phyloP scores from a whole-genome alignment of 2,329 filamentous ascomycete species.

The Colletotrichum noveboracense region DNA sequence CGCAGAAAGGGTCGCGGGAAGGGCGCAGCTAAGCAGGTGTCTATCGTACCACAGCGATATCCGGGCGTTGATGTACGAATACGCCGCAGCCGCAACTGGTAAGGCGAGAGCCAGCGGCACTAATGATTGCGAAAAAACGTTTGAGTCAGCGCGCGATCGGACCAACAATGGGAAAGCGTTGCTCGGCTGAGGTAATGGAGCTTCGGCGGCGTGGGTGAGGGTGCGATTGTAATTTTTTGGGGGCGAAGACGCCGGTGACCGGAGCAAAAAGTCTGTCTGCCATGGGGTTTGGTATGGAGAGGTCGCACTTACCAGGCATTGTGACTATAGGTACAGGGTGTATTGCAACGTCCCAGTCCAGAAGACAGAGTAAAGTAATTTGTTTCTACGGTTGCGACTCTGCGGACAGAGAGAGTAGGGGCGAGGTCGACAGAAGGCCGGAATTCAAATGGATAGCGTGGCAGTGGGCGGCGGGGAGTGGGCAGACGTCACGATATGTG shows the following conservation, averaged over 20 bases:
- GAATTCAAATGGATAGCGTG: background rate
- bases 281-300: background rate
- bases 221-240: background rate
- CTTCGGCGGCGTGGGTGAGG: background rate
- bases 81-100: constrained; percentile 67
- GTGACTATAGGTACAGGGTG: background rate
- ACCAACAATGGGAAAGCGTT: background rate
- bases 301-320: constrained; percentile 16
- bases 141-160: background rate
- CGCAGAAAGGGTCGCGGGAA: constrained; percentile 49
- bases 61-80: constrained; percentile 82
- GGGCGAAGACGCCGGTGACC: background rate
- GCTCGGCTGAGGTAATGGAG: background rate
- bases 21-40: constrained; percentile 59
- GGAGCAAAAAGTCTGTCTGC: background rate
- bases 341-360: background rate
- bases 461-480: background rate
- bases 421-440: background rate
- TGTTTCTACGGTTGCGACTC: background rate
- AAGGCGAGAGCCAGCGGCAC: constrained; percentile 59
- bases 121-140: constrained; percentile 26
- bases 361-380: background rate
- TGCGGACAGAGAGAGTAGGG: background rate
- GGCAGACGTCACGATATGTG: background rate
- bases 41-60: constrained; percentile 71